A percentile compares a stretch with the other conserved stretches of the same genome.
Conservation (phyloP, 768 basidiomycete genomes). For the Pleurotus platypus region DNA sequence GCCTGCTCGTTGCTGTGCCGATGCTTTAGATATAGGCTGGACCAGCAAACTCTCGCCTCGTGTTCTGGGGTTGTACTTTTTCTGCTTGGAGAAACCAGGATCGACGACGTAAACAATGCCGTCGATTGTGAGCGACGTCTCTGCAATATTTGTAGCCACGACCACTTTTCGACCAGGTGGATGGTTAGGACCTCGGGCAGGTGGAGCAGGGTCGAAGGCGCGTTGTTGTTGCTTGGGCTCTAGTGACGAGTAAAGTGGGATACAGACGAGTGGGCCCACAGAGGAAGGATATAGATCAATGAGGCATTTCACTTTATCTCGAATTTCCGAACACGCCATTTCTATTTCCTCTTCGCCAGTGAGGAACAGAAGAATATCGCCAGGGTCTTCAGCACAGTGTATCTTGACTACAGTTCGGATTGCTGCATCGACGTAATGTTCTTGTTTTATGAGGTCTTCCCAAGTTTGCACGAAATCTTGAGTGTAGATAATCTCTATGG, state of each 20-base stretch:
- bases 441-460: constrained; percentile 32
- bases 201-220: constrained; percentile 88
- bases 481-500: constrained; percentile 93
- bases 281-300: constrained; percentile 62
- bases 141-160: constrained; percentile 95
- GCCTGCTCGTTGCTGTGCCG: constrained; percentile 93
- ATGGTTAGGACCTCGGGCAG: constrained; percentile 53
- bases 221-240: constrained; percentile 93
- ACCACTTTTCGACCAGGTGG: constrained; percentile 92
- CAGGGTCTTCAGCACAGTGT: constrained; percentile 89
- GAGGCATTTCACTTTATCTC: constrained; percentile 84
- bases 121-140: constrained; percentile 96
- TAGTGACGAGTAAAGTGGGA: constrained; percentile 93
- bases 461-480: constrained; percentile 73
- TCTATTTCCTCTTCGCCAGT: constrained; percentile 99
- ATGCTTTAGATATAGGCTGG: constrained; percentile 94
- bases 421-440: constrained; percentile 90
- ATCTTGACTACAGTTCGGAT: constrained; percentile 97
- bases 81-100: constrained; percentile 96
- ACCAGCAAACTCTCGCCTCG: constrained; percentile 94
- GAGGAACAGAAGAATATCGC: constrained; percentile 91
- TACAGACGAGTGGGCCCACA: constrained; percentile 84
- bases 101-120: constrained; percentile 99
- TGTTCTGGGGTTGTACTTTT: constrained; percentile 96
- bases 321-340: constrained; percentile 91